Evolutionary conservation across 2,329 filamentous ascomycete genomes (phyloP), one percentile per base, ranked within the genome.

Genomic region (Decorospora gaudefroyi): DNA sequence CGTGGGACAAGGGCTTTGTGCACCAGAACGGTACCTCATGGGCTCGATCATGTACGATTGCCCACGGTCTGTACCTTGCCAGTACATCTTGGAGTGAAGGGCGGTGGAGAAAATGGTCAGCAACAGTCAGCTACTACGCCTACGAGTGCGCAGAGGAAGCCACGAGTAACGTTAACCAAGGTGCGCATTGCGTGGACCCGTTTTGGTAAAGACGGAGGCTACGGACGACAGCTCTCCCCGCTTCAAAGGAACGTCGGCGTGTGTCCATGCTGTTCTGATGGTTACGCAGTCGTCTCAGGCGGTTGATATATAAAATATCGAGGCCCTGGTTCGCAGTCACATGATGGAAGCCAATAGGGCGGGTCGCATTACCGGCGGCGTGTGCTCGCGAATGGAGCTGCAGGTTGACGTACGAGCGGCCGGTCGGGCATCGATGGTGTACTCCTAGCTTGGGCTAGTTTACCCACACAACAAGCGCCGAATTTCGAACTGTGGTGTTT

Each of bases 321-420:
- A n/a, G 11, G 18, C 19, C 23, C 28, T 40, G 42, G 37, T 29
- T 37, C 10, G 19, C 6, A 12, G 33, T 49, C 60, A 63, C 60
- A 60, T 63, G 60, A 62, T 30, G 6, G 23, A 25, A 35, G 26
- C 42, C 34, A 45, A 43, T 37, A 13, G 44, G 26, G 28, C 28
- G 39, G 35, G 45, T 28, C 34, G 29, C 37, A 45, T 36, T 42
- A 21, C 38, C 32, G 13, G 33, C n/a, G n/a, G n/a, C n/a, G n/a
- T n/a, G n/a, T n/a, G 30, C 31, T 26, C 28, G 43, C 43, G 25
- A 42, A 33, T 23, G 16, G 31, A 11, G 46, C 59, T 62, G 62
- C 59, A 62, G 15, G 38, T 60, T 65, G 60, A 64, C 62, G 62
- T 65, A 57, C 25, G 45, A 49, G 41, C 39, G 32, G 48, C 38